Percentiles rank a stretch among this genome's conserved stretches.
Evolutionary conservation across 768 basidiomycete genomes (phyloP).

Genomic region (Grammothele lineata): DNA sequence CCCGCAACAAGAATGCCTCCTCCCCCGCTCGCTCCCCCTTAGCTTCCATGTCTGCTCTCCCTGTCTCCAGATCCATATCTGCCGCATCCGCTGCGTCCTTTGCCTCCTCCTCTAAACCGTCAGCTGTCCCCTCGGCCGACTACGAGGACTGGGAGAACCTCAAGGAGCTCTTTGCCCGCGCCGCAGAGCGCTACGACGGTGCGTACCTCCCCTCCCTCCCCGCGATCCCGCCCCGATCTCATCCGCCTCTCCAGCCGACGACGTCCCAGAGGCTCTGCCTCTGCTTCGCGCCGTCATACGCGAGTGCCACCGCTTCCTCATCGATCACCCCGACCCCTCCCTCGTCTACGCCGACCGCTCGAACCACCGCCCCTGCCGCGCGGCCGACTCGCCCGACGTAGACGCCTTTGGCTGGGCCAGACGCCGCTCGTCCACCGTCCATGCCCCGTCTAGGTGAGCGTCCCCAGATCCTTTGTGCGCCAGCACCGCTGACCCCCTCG

Average conservation of each 20-base stretch:
- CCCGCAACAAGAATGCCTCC: slow-evolving; percentile 6
- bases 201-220: slow-evolving; percentile 21
- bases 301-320: slow-evolving; percentile 62
- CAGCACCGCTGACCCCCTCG: slow-evolving; percentile 2
- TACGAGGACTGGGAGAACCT: slow-evolving; percentile 63
- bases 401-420: background rate
- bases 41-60: slow-evolving; percentile 1
- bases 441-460: background rate
- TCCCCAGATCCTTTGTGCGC: background rate
- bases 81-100: slow-evolving; percentile 2
- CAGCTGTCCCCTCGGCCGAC: slow-evolving; percentile 15
- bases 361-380: slow-evolving; percentile 6
- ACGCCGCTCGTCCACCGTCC: background rate
- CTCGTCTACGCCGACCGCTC: slow-evolving; percentile 36
- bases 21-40: background rate
- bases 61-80: slow-evolving; percentile 2
- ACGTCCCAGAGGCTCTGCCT: slow-evolving; percentile 45
- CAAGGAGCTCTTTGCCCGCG: slow-evolving; percentile 56
- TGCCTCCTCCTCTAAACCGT: slow-evolving; percentile 2
- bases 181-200: slow-evolving; percentile 59
- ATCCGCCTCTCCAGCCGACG: slow-evolving; percentile 27
- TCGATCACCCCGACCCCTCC: slow-evolving; percentile 52
- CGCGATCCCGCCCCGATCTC: background rate
- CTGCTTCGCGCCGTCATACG: slow-evolving; percentile 61
- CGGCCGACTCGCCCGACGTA: slow-evolving; percentile 16